A percentile compares a stretch with the other conserved stretches of the same genome.
phyloP scores from a whole-genome alignment of 148 eudicot genomes.

The Camellia granthamiana region DNA sequence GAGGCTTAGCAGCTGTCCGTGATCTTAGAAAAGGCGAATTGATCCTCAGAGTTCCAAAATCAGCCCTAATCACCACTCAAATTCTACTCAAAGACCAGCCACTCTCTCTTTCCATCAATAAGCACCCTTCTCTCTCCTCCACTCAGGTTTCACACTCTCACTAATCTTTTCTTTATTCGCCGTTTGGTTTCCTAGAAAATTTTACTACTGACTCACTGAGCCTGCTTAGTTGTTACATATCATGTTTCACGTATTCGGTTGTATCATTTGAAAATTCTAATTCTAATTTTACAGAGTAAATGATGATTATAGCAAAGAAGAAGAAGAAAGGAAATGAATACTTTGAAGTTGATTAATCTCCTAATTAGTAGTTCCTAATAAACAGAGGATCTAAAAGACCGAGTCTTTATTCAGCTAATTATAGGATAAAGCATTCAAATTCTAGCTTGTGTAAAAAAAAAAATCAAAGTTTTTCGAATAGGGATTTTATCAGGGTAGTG shows the following conservation, averaged over 20 bases:
- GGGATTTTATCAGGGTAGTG: neutral
- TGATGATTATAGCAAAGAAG: too few species aligned
- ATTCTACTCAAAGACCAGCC: conserved; percentile 44
- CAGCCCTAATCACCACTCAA: conserved; percentile 57
- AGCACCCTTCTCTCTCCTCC: conserved; percentile 54
- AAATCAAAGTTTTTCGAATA: neutral
- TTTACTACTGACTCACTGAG: too few species aligned
- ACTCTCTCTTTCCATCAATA: conserved; percentile 37
- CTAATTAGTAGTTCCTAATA: too few species aligned
- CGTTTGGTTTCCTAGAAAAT: neutral
- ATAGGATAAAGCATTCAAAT: too few species aligned
- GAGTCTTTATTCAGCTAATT: neutral
- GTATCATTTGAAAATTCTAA: too few species aligned
- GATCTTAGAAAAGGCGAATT: conserved; percentile 75
- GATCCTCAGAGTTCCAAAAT: conserved; percentile 76
- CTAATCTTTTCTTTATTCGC: neutral
- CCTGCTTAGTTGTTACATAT: too few species aligned
- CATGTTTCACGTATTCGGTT: too few species aligned
- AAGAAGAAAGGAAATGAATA: too few species aligned
- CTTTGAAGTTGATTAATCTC: too few species aligned
- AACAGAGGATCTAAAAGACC: neutral
- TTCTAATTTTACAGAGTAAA: too few species aligned
- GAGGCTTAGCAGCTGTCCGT: conserved; percentile 84
- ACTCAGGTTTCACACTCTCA: conserved; percentile 51
- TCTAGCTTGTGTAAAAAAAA: neutral